phyloP scores from a whole-genome alignment of 2,329 filamentous ascomycete genomes.

The Aspergillus sp. region DNA sequence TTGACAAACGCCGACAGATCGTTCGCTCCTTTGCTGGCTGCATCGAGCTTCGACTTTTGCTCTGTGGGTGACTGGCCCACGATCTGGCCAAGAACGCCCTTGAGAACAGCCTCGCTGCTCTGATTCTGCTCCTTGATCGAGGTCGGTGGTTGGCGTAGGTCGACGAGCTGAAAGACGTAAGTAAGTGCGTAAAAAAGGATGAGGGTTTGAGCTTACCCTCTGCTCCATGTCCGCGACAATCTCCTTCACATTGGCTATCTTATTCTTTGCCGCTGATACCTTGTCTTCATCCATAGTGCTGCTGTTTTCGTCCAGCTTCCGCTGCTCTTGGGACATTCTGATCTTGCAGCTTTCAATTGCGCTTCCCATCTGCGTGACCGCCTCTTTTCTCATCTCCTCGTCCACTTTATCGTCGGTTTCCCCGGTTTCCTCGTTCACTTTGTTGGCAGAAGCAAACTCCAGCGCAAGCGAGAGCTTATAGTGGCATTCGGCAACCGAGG shows the following conservation, averaged over 20 bases:
- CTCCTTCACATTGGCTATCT: constrained; percentile 50
- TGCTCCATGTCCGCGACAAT: constrained; percentile 55
- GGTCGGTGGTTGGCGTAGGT: constrained; percentile 48
- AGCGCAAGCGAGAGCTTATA: constrained; percentile 92
- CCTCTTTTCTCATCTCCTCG: constrained; percentile 48
- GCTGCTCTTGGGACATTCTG: constrained; percentile 46
- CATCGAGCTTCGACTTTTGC: constrained; percentile 45
- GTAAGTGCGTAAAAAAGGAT: constrained; percentile 9
- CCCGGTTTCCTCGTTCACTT: constrained; percentile 28
- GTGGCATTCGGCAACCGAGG: constrained; percentile 85
- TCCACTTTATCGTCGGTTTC: constrained; percentile 37
- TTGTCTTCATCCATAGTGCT: constrained; percentile 34
- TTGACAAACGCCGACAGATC: constrained; percentile 52
- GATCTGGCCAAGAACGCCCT: constrained; percentile 50
- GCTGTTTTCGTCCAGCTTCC: constrained; percentile 25
- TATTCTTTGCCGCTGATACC: constrained; percentile 32
- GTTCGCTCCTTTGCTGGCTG: constrained; percentile 48
- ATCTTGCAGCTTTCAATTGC: constrained; percentile 51
- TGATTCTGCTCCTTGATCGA: constrained; percentile 33
- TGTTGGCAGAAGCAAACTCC: constrained; percentile 77
- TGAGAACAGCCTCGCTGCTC: constrained; percentile 36
- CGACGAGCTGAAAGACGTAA: constrained; percentile 35
- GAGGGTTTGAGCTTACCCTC: constrained; percentile 32
- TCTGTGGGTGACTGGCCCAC: constrained; percentile 46
- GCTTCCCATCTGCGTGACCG: constrained; percentile 49